Evolutionary conservation across 106 monocot species (phyloP), one percentile per base, ranked within the genome.

Genomic region (Apostasia shenzhenica): DNA sequence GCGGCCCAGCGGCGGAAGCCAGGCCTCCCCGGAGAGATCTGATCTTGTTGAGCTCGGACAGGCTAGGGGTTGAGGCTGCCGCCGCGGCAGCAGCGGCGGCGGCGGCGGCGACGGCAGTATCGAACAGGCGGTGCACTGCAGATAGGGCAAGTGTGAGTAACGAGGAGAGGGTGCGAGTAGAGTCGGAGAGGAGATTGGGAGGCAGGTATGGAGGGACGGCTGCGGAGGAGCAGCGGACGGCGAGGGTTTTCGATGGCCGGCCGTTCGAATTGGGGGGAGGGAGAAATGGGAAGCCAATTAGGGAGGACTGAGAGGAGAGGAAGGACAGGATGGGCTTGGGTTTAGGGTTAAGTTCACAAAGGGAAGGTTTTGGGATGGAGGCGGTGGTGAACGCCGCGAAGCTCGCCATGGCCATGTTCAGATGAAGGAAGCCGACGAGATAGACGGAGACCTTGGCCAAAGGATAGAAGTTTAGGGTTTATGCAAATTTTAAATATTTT

Each of bases 141-240:
- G 57, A 55, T 59, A 66, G 58, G 73, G 76, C 58, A 57, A 82
- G 56, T 63, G 57, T 56, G 75, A 71, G 12, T 65, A 78, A 72
- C 48, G 72, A 40, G 66, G 64, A 55, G 43, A 75, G 68, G 50
- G 72, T 63, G 53, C 63, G 71, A 64, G 77, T 68, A 42, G 73
- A 75, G 11, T 48, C 6, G 1, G 75, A 76, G 61, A 70, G 54
- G 54, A 61, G 38, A 8, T 46, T 42, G 8, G 63, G 43, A 14
- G 8, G 14, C 6, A 77, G 71, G 9, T 4, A 58, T 6, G 74
- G 77, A 14, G 67, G 39, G 2, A 47, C 37, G 73, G 49, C 11
- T 43, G 9, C 43, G 49, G 38, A 38, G 6, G 46, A 47, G 9
- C 46, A 40, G 45, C 53, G 50, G 47, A 59, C 10, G n/a, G 41